Base-by-base conservation (phyloP, 2,329 filamentous ascomycete genomes). In the Aspergillus caelatus region DNA sequence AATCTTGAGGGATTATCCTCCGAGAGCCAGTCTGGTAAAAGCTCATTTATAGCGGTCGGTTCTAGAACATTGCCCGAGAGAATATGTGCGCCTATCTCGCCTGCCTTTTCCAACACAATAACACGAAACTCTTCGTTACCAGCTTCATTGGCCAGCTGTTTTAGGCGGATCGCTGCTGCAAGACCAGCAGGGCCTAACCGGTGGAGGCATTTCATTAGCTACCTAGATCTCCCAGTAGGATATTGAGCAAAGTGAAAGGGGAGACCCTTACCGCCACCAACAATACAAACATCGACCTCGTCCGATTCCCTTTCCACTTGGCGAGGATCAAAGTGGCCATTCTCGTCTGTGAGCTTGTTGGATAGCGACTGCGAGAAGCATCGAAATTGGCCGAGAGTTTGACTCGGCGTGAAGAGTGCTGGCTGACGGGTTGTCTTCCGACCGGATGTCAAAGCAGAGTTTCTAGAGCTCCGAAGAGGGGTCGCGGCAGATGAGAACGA, bases 81-180 rank as follows among this genome's bases (percentile, higher is more conserved):
- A 67, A 97, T 96, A 78, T 99, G 95, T 32, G 94, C 94, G 59
- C 95, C 95, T 64, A 99, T 82, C 78, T 99, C 95, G 66, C 94
- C 93, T 2, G 95, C 93, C 81, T 99, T 99, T 77, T 99, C 95
- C 64, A 99, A 83, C 43, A 99, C 82, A 62, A 99, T 82, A 12
- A 99, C 94, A 39, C 95, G 87, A 77, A 99, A 98, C 67, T 97
- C 94, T 67, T 98, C 93, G 78, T 98, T 96, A 67, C 95, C 94
- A 39, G 92, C 92, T 75, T 94, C 93, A 74, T 94, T 97, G 70
- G 95, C 95, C 57, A 97, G 85, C 80, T 99, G 94, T 84, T 98
- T 98, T 61, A 99, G 83, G 68, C 92, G 90, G 75, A 99, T 99
- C 57, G 94, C 95, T 54, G 95, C 94, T 70, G 92, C 91, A 69